Base-by-base conservation (phyloP, 2,329 filamentous ascomycete genomes). In the Fusarium secorum region DNA sequence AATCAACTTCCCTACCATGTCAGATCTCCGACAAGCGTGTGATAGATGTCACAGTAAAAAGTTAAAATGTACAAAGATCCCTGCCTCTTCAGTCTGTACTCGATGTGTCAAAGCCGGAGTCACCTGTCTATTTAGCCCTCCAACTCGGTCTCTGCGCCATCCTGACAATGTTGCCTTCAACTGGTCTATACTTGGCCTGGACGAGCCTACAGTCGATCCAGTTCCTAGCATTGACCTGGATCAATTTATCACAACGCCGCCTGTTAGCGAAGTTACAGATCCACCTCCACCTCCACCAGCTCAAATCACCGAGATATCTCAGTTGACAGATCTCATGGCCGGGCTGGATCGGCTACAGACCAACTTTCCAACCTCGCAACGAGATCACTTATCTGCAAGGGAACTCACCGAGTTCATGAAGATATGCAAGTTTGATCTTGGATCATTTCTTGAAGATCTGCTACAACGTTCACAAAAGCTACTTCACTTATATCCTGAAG, bases 21-120 rank as follows among this genome's bases (percentile, higher is more conserved):
- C 72, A 48, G 72, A 77, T 18, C 76, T 76, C 22, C 75, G 81
- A 20, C 75, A 78, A 33, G 80, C 81, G 18, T 84, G 82, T 64
- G 82, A 84, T 72, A 77, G 84, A 42, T 86, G 84, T 42, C 84
- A 85, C 64, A 78, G 79, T 22, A 84, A 86, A 41, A 85, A 86
- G 72, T 76, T 85, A 17, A 79, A 80, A 73, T 86, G 84, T 54
- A 81, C 81, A 9, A 84, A 83, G 57, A 76, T 79, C 32, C 63
- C 77, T 0, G 80, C 80, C 1, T 78, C 78, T 32, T 60, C 74
- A 10, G 72, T 74, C 15, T 86, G 84, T 67, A 77, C 77, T 13
- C 80, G 83, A 33, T 86, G 84, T 66, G 67, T 77, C 26, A 85
- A 82, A 68, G 83, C 83, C 26, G 76, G 78, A 33, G 76, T 78